Evolutionary conservation across 1,139 yeast genomes (phyloP), one percentile per base, ranked within the genome.

Genomic region (Williopsis jadinii): DNA sequence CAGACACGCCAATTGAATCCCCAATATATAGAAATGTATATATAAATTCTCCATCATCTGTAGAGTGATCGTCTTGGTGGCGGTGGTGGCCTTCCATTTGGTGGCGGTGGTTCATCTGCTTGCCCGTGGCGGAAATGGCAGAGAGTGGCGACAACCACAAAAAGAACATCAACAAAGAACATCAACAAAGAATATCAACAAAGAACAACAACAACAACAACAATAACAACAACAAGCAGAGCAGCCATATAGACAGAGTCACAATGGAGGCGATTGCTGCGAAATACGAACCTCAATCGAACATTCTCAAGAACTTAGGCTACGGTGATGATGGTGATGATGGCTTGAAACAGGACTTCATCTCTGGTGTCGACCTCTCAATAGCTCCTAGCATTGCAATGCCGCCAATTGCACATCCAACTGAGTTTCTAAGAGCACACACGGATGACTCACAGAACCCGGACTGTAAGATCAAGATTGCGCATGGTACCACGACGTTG

Each of bases 401-500:
- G 61, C 95, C 95, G 26, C 95, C 95, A 46, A 85, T 86, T 51
- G 75, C 90, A 38, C 84, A 84, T 59, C 97, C 98, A 34, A 79
- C 96, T n/a, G 95, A 85, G 41, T 92, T 92, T 61, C 70, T 92
- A 55, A 74, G 97, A 62, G 97, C 97, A n/a, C 97, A 92, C 63
- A 92, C 97, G 4, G 97, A 92, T 63, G 97, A 92, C 62, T 81
- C 88, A 31, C 62, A 79, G 46, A 92, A 90, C 61, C 95, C 95
- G 26, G 97, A 88, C 61, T 87, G 95, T 67, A 84, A 82, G 60
- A 92, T 94, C 66, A 92, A 92, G 64, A 85, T 92, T 58, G 96
- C 97, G 27, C 99, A 92, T 66, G 99, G 99, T 64, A 92, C 99
- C 27, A 92, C 99, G 12, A 92, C 99, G 8, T 73, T 92, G 54